Evolutionary conservation across 1,139 yeast species (phyloP).

Genomic region (Nadsonia commutata): DNA sequence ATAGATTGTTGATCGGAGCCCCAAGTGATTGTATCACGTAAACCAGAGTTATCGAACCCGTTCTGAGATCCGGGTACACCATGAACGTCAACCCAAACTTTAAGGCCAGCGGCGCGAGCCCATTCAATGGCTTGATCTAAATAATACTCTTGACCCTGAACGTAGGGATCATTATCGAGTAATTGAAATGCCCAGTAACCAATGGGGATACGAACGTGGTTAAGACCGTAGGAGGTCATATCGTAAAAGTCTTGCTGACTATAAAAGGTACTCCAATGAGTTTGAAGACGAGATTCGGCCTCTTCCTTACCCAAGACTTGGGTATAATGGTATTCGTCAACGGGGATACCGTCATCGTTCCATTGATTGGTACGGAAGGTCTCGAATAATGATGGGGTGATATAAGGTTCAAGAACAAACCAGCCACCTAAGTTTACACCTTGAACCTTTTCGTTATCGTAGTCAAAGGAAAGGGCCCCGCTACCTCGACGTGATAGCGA

Average conservation of each 20-base stretch:
- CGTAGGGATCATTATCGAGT: conserved; percentile 65
- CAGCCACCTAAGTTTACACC: conserved; percentile 92
- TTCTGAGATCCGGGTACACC: conserved; percentile 98
- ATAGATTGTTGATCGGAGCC: conserved; percentile 39
- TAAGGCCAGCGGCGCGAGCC: conserved; percentile 48
- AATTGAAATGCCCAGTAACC: conserved; percentile 90
- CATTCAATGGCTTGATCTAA: conserved; percentile 65
- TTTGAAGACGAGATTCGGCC: conserved; percentile 36
- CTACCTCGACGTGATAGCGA: conserved; percentile 3
- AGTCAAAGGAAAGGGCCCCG: conserved; percentile 29
- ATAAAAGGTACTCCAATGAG: conserved; percentile 74
- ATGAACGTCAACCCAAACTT: conserved; percentile 86
- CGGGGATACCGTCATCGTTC: conserved; percentile 37
- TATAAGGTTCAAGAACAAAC: conserved; percentile 73
- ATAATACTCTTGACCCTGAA: conserved; percentile 65
- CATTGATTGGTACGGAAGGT: conserved; percentile 24
- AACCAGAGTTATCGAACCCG: conserved; percentile 91
- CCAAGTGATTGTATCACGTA: conserved; percentile 51
- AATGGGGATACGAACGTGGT: conserved; percentile 78
- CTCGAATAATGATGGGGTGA: conserved; percentile 69
- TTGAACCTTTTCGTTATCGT: conserved; percentile 36
- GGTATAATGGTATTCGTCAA: conserved; percentile 73
- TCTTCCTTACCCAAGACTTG: conserved; percentile 44
- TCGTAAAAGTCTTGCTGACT: conserved; percentile 55
- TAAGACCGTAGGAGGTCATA: conserved; percentile 56